Evolutionary conservation across 129 eudicot genomes (phyloP).

Genomic region (Silybum marianum): DNA sequence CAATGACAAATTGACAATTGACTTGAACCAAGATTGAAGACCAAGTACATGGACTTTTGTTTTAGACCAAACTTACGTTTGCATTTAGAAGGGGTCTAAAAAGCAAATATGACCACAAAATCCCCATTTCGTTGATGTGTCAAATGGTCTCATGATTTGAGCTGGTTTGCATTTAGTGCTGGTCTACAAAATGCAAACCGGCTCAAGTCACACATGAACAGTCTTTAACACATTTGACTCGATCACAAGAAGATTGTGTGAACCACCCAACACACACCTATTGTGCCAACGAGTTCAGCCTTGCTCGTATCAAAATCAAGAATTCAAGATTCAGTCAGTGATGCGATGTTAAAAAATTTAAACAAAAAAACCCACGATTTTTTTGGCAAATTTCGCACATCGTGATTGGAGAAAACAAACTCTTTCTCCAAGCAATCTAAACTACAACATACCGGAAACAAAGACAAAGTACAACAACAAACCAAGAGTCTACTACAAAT

Average conservation of each 20-base stretch:
- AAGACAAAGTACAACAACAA: constrained; percentile 38
- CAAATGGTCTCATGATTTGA: not conserved
- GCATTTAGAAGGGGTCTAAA: not conserved
- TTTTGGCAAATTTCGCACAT: constrained; percentile 10
- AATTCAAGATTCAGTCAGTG: constrained; percentile 7
- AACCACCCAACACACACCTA: not conserved
- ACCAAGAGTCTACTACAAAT: constrained; percentile 33
- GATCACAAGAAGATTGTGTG: not conserved
- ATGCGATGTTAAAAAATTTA: not conserved
- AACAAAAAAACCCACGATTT: not conserved
- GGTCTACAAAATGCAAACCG: constrained; percentile 11
- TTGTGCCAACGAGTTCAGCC: not conserved
- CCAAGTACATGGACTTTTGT: not conserved
- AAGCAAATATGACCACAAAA: constrained; percentile 9
- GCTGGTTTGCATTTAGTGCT: not conserved
- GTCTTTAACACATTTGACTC: constrained; percentile 6
- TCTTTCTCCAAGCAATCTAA: constrained; percentile 29
- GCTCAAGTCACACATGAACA: not conserved
- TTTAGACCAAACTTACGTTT: not conserved
- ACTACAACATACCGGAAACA: constrained; percentile 29
- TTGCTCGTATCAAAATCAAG: not conserved
- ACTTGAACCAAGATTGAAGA: not conserved
- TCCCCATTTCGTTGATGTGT: not conserved
- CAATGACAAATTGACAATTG: not conserved
- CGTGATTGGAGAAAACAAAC: constrained; percentile 12